Base-by-base conservation (phyloP, 1,284 basidiomycete genomes). In the Ustilago sp. region DNA sequence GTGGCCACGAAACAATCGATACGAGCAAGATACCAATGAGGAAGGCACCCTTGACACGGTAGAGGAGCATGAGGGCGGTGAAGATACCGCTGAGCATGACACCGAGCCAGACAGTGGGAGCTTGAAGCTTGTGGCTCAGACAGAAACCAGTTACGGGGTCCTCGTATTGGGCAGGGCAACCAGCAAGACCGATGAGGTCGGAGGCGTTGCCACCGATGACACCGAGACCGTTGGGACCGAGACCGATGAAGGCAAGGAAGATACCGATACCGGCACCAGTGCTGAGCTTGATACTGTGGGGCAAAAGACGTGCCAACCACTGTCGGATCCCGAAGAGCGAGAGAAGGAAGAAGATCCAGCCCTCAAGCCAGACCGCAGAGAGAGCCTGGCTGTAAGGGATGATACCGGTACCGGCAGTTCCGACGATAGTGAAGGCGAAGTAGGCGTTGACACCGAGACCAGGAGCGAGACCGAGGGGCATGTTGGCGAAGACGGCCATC, bases 361-460 rank as follows among this genome's bases (percentile, higher is more conserved):
- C 94, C 59, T 86, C 85, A 45, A 86, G 72, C 79, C 85, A 95
- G 58, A 95, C 92, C 35, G 94, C 94, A 15, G 92, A 91, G n/a
- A 95, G 89, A 0, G 94, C 94, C 86, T 94, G 91, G 23, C 89
- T 88, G 85, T 94, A 95, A 3, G 90, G 89, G 78, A 94, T 91
- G 56, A 90, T 89, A 23, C 94, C 94, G 28, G 89, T 85, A 9
- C 93, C 93, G 78, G 93, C 91, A 86, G 90, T 91, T 8, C 94
- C 94, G 51, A 95, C 94, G 48, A 95, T 90, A 19, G 93, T 93
- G 87, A 93, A 94, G 19, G 94, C 89, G 86, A 95, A 94, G 91
- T 94, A 95, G 32, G 93, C 93, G 85, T 94, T 94, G 45, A 94
- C 87, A 80, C 81, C 81, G 45, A 85, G 79, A 65, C 86, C 86